Conservation (phyloP, 768 basidiomycete genomes). For the Clitopilus hobsonii region DNA sequence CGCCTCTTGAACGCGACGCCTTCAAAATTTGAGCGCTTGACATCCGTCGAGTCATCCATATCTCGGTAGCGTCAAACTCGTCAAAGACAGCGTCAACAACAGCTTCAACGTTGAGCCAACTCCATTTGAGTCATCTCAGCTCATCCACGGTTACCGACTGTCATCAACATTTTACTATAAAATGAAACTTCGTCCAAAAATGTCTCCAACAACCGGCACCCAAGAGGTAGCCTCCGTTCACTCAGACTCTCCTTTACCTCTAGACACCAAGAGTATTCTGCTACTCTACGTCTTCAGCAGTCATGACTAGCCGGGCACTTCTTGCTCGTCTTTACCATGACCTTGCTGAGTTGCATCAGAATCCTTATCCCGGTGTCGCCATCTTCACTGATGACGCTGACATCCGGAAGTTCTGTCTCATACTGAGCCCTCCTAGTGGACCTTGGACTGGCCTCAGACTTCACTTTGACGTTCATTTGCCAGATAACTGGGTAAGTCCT, state of each 20-base stretch:
- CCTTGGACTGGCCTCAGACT: slow-evolving; percentile 38
- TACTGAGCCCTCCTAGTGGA: slow-evolving; percentile 39
- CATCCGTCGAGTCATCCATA: background rate
- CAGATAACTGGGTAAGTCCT: slow-evolving; percentile 30
- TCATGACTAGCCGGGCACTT: slow-evolving; percentile 12
- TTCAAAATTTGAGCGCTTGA: no score
- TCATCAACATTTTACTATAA: background rate
- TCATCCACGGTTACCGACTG: background rate
- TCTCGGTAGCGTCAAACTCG: background rate
- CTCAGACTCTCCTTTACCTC: background rate
- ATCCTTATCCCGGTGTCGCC: slow-evolving; percentile 38
- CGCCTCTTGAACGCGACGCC: background rate
- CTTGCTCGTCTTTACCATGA: slow-evolving; percentile 34
- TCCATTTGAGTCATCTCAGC: background rate
- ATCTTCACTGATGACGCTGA: slow-evolving; percentile 38
- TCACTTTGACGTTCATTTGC: slow-evolving; percentile 36
- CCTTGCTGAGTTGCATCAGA: slow-evolving; percentile 33
- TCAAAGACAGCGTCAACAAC: background rate
- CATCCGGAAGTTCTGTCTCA: slow-evolving; percentile 35
- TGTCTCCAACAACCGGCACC: background rate
- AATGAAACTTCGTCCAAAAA: background rate
- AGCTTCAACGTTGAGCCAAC: background rate
- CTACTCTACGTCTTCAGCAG: background rate
- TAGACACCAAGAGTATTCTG: slow-evolving; percentile 1
- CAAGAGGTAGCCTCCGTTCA: background rate